Conservation (phyloP, 2,329 filamentous ascomycete species). For the Colletotrichum siamense region DNA sequence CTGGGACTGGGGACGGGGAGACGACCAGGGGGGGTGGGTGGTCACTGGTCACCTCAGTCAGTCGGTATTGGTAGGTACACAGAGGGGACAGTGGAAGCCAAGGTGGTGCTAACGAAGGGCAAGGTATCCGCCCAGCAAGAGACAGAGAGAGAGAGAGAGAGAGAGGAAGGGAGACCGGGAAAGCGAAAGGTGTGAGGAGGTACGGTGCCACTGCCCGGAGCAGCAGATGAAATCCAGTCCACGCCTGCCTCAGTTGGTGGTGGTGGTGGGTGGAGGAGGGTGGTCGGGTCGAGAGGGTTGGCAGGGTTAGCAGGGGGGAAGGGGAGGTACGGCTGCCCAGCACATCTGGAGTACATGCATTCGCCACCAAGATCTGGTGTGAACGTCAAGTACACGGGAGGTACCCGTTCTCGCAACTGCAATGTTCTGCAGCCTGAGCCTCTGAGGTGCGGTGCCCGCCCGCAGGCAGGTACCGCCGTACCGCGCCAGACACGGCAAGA, state of each 20-base stretch:
- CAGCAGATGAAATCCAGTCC: background rate
- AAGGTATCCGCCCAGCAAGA: background rate
- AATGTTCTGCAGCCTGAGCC: background rate
- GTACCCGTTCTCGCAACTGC: background rate
- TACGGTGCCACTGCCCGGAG: background rate
- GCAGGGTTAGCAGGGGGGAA: background rate
- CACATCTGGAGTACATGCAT: no score
- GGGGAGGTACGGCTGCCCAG: background rate
- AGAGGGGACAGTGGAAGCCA: background rate
- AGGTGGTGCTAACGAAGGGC: background rate
- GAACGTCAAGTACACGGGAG: accelerated
- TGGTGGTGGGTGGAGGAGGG: background rate
- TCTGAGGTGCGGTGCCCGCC: background rate
- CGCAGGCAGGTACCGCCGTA: background rate
- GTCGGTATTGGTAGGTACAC: background rate
- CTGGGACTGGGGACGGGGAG: background rate
- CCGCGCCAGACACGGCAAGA: background rate
- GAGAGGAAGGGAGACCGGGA: background rate
- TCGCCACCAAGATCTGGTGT: background rate
- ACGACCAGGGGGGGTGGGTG: background rate
- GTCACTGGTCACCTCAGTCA: background rate
- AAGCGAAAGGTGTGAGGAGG: conserved; percentile 35
- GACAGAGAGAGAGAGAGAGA: background rate
- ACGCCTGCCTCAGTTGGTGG: background rate
- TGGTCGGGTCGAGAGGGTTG: background rate